phyloP scores from a whole-genome alignment of 371 early-diverging fungal species.

The Mucor ambiguus region DNA sequence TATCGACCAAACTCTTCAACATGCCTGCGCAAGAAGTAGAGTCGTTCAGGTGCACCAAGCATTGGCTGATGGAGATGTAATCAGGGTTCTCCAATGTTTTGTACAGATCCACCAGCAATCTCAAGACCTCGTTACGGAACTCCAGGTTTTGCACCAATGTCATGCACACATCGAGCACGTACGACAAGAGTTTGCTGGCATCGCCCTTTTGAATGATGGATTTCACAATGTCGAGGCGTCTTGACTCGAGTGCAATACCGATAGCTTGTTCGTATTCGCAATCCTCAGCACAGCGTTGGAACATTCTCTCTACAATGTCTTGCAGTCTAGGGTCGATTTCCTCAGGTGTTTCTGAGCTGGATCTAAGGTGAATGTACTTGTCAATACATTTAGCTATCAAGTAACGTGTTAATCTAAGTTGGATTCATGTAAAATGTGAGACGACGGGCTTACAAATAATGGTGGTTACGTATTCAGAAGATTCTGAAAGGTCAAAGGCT shows the following conservation, averaged over 20 bases:
- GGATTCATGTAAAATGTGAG: conserved; percentile 1
- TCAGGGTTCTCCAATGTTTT: conserved; percentile 81
- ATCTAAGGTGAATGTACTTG: conserved; percentile 84
- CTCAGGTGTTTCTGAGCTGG: conserved; percentile 47
- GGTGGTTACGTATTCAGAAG: conserved; percentile 90
- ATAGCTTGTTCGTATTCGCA: conserved; percentile 91
- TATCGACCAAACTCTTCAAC: conserved; percentile 64
- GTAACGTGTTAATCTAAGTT: neutral
- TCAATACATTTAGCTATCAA: conserved; percentile 85
- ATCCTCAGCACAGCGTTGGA: conserved; percentile 86
- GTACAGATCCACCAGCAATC: conserved; percentile 83
- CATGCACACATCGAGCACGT: conserved; percentile 81
- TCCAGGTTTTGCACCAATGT: conserved; percentile 81
- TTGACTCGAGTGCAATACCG: conserved; percentile 93
- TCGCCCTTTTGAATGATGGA: conserved; percentile 76
- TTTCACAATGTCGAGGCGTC: conserved; percentile 88
- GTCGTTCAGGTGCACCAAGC: conserved; percentile 89
- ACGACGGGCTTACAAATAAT: conserved; percentile 74
- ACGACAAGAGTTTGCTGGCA: conserved; percentile 71
- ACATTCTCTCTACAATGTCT: conserved; percentile 92
- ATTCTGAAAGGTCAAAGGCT: conserved; percentile 79
- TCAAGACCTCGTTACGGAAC: conserved; percentile 84
- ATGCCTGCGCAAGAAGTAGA: conserved; percentile 72
- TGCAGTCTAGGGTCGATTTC: conserved; percentile 79
- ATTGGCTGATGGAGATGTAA: conserved; percentile 89